phyloP scores from a whole-genome alignment of 164 flowering plant genomes.

The Hamamelis virginiana region DNA sequence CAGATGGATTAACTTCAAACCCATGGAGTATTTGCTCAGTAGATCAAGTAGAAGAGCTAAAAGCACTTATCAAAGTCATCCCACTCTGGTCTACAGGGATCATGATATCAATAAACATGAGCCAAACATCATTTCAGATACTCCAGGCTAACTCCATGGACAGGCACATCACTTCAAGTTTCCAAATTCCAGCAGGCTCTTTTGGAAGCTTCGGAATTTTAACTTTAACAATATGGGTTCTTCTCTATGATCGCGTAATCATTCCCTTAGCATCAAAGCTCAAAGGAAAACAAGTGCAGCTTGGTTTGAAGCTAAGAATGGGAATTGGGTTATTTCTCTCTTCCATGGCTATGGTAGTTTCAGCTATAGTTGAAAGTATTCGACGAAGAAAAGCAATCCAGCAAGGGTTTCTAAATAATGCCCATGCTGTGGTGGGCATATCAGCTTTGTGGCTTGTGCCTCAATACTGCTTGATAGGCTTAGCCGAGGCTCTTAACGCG shows the following conservation, averaged over 20 bases:
- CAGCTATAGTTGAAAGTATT: conserved; percentile 43
- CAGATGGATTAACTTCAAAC: conserved; percentile 38
- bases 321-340: conserved; percentile 53
- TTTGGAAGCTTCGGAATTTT: conserved; percentile 37
- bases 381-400: conserved; percentile 54
- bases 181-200: conserved; percentile 58
- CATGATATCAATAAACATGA: conserved; percentile 39
- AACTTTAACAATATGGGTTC: conserved; percentile 38
- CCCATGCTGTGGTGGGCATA: conserved; percentile 40
- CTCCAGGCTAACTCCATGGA: conserved; percentile 61
- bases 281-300: conserved; percentile 34
- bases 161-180: conserved; percentile 34
- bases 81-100: conserved; percentile 66
- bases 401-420: conserved; percentile 29
- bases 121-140: conserved; percentile 38
- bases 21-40: conserved; percentile 60
- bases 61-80: conserved; percentile 49
- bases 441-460: conserved; percentile 89
- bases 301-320: conserved; percentile 49
- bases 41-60: conserved; percentile 63
- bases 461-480: conserved; percentile 50
- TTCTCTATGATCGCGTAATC: conserved; percentile 44
- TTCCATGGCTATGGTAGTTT: conserved; percentile 34
- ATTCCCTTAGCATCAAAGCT: conserved; percentile 48
- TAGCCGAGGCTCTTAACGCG: conserved; percentile 77